Evolutionary conservation across 2,329 filamentous ascomycete genomes (phyloP).

Genomic region (Pseudopyricularia cyperi): DNA sequence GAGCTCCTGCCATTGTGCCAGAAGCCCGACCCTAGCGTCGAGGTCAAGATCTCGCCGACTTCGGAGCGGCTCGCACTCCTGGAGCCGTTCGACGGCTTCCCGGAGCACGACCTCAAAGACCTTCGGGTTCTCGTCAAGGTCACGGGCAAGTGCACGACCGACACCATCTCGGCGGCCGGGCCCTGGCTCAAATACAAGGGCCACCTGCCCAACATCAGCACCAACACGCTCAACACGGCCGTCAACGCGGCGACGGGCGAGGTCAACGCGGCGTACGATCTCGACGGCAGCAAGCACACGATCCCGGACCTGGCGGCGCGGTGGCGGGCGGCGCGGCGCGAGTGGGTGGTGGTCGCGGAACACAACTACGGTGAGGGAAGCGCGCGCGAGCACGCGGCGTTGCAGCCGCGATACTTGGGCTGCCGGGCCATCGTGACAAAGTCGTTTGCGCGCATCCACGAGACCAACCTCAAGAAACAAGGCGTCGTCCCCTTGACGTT

Average conservation of each 20-base stretch:
- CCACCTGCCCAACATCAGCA: conserved; percentile 92
- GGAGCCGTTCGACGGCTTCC: conserved; percentile 82
- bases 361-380: conserved; percentile 88
- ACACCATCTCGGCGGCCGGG: conserved; percentile 93
- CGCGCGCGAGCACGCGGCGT: conserved; percentile 76
- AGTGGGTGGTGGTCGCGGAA: conserved; percentile 93
- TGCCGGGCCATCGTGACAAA: conserved; percentile 71
- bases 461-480: conserved; percentile 94
- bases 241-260: conserved; percentile 85
- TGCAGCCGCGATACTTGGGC: conserved; percentile 74
- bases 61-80: conserved; percentile 83
- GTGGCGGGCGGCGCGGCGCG: conserved; percentile 63
- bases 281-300: conserved; percentile 58
- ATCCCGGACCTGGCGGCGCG: conserved; percentile 78
- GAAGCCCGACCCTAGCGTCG: conserved; percentile 53
- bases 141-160: conserved; percentile 94
- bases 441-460: conserved; percentile 80
- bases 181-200: conserved; percentile 99
- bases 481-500: conserved; percentile 92
- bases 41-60: conserved; percentile 71
- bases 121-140: conserved; percentile 91
- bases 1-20: conserved; percentile 52
- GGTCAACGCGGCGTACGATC: conserved; percentile 84
- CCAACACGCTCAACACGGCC: conserved; percentile 94
- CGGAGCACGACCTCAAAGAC: conserved; percentile 56